Percentiles rank a stretch among this genome's conserved stretches.
Conservation (phyloP, 2,329 filamentous ascomycete species). For the Beauveria brongniartii region DNA sequence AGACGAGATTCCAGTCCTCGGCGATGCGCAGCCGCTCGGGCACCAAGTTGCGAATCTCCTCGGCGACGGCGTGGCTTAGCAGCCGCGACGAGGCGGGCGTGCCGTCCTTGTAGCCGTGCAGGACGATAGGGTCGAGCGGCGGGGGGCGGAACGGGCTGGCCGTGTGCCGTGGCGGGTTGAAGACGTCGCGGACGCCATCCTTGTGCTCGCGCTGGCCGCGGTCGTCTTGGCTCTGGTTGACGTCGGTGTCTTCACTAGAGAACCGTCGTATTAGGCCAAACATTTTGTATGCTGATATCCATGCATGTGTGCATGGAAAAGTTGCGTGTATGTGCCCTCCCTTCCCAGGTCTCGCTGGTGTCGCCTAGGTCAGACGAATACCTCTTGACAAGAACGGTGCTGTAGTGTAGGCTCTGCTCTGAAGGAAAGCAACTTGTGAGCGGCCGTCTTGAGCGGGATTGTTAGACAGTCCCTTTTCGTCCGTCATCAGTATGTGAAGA, state of each 20-base stretch:
- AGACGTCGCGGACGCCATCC: constrained; percentile 50
- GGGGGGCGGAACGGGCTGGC: constrained; percentile 79
- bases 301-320: neutral
- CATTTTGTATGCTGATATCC: constrained; percentile 27
- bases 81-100: constrained; percentile 56
- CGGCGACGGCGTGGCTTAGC: constrained; percentile 66
- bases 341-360: neutral
- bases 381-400: neutral
- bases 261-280: constrained; percentile 61
- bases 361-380: neutral
- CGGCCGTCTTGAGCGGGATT: neutral
- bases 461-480: neutral
- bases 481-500: neutral
- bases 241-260: constrained; percentile 37
- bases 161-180: constrained; percentile 43
- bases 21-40: constrained; percentile 80
- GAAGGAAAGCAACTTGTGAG: neutral
- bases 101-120: constrained; percentile 56
- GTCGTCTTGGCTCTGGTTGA: constrained; percentile 22
- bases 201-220: constrained; percentile 17
- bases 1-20: constrained; percentile 78
- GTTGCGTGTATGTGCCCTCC: constrained; percentile 4
- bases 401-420: neutral
- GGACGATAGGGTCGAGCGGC: constrained; percentile 70
- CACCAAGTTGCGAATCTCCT: constrained; percentile 85